Evolutionary conservation across 345 rosid genomes (phyloP).

Genomic region (Lagerstroemia speciosa): DNA sequence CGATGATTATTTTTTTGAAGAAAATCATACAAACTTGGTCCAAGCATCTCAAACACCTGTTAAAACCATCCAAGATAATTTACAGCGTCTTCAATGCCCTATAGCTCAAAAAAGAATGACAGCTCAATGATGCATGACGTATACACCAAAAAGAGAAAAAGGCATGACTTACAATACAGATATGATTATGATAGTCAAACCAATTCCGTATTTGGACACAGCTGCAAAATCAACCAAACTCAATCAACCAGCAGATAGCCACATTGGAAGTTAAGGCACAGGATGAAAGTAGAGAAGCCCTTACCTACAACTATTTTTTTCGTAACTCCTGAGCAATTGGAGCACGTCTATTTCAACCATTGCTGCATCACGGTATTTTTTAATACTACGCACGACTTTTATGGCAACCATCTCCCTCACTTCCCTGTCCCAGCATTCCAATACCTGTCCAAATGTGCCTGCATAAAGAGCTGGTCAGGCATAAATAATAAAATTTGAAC

Average conservation of each 20-base stretch:
- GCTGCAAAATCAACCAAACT: conserved; percentile 33
- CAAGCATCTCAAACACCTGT: conserved; percentile 84
- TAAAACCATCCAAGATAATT: conserved; percentile 11
- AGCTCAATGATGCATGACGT: background rate
- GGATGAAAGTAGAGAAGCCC: conserved; percentile 12
- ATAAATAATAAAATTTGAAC: background rate
- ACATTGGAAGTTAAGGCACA: background rate
- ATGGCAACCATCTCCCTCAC: conserved; percentile 52
- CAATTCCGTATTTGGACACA: conserved; percentile 55
- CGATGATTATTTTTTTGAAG: conserved; percentile 61
- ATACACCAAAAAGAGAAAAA: conserved; percentile 4
- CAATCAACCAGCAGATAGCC: conserved; percentile 16
- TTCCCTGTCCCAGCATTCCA: conserved; percentile 75
- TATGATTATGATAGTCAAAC: conserved; percentile 61
- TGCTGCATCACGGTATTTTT: conserved; percentile 62
- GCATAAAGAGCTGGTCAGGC: conserved; percentile 13
- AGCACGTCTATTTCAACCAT: conserved; percentile 58
- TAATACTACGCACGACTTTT: conserved; percentile 55
- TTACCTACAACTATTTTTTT: conserved; percentile 46
- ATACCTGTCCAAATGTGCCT: conserved; percentile 74
- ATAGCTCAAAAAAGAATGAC: background rate
- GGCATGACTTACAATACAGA: conserved; percentile 52
- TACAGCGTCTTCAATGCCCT: background rate
- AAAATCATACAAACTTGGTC: conserved; percentile 72
- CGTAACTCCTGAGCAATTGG: conserved; percentile 46